phyloP scores from a whole-genome alignment of 2,329 filamentous ascomycete genomes.

The Kalaharituber pfeilii region DNA sequence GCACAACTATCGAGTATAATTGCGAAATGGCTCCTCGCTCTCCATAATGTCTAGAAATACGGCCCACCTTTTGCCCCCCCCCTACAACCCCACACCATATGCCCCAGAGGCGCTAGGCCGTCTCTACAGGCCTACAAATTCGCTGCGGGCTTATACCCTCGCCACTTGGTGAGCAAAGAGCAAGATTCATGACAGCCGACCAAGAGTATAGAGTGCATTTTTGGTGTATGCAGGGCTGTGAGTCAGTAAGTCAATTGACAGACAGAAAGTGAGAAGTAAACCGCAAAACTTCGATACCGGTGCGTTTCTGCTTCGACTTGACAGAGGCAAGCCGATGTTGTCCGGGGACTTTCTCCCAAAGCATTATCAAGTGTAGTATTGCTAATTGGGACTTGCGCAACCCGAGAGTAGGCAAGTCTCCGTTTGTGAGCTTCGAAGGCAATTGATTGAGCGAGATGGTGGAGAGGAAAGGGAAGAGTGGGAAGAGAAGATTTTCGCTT shows the following conservation, averaged over 20 bases:
- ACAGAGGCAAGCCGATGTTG: constrained; percentile 41
- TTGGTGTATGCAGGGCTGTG: constrained; percentile 4
- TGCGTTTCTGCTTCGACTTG: constrained; percentile 76
- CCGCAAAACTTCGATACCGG: constrained; percentile 99
- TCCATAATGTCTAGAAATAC: constrained; percentile 16
- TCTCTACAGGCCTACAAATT: constrained; percentile 26
- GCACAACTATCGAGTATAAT: constrained; percentile 77
- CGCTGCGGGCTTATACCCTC: constrained; percentile 24
- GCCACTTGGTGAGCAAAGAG: background rate
- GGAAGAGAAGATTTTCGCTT: background rate
- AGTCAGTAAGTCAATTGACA: constrained; percentile 31
- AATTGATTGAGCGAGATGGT: constrained; percentile 97
- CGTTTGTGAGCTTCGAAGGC: constrained; percentile 98
- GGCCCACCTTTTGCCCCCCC: constrained; percentile 27
- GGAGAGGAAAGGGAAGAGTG: background rate
- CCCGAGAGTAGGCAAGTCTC: too few relatives aligned
- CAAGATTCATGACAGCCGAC: too few relatives aligned
- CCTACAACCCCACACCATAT: background rate
- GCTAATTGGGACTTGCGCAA: too few relatives aligned
- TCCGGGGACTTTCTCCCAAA: constrained; percentile 99
- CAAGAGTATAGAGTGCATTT: constrained; percentile 8
- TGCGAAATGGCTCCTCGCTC: constrained; percentile 13
- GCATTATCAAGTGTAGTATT: constrained; percentile 34
- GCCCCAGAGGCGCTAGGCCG: constrained; percentile 21
- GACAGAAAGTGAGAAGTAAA: constrained; percentile 51